Conservation (phyloP, 2,329 filamentous ascomycete species). For the Sclerotinia subarctica region DNA sequence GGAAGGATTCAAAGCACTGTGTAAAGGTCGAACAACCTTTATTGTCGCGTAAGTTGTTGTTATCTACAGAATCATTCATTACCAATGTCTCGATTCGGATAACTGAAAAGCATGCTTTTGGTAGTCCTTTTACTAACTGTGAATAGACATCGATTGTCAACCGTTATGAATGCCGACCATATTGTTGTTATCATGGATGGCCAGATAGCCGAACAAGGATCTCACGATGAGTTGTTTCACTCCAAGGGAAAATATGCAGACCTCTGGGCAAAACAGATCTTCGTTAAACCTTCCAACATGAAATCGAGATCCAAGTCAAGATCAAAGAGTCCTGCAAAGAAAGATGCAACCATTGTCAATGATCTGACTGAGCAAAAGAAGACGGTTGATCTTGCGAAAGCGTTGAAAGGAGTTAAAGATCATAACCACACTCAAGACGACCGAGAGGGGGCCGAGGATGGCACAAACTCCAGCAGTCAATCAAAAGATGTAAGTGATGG, state of each 20-base stretch:
- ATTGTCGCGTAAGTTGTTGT: constrained; percentile 39
- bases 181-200: constrained; percentile 54
- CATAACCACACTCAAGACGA: constrained; percentile 21
- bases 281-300: constrained; percentile 32
- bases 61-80: background rate
- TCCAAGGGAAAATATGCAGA: constrained; percentile 49
- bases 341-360: constrained; percentile 34
- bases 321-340: constrained; percentile 33
- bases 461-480: background rate
- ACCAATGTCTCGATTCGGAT: too few species aligned
- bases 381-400: constrained; percentile 27
- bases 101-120: too few species aligned
- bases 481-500: constrained; percentile 31
- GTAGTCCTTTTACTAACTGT: constrained; percentile 21
- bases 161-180: constrained; percentile 51
- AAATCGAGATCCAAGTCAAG: constrained; percentile 29
- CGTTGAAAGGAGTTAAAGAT: constrained; percentile 22
- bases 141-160: constrained; percentile 48
- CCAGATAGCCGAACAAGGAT: constrained; percentile 50
- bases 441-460: background rate
- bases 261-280: constrained; percentile 50
- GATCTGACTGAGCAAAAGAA: constrained; percentile 31
- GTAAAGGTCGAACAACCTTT: constrained; percentile 49
- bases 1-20: constrained; percentile 49
- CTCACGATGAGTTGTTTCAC: constrained; percentile 48